A percentile compares a stretch with the other conserved stretches of the same genome.
Evolutionary conservation across 176 grass and related monocot species (phyloP).

Genomic region (Phoenix dactylifera): DNA sequence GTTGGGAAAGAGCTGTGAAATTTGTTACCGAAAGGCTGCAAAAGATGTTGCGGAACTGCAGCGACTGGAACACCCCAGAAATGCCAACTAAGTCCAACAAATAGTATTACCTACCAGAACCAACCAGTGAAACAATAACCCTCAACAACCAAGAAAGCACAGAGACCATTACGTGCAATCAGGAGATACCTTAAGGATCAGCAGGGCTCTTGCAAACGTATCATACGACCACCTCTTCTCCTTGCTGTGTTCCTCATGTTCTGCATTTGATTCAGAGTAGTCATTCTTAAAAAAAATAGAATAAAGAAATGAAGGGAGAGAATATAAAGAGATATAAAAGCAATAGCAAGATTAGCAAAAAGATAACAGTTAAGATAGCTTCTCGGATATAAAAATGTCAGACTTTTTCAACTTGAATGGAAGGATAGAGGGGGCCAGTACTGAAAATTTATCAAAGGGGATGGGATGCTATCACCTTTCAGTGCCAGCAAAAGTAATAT

Average conservation of each 20-base stretch:
- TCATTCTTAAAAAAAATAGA: no score
- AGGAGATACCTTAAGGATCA: slow-evolving; percentile 53
- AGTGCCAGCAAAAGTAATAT: no score
- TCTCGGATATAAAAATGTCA: no score
- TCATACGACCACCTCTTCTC: slow-evolving; percentile 50
- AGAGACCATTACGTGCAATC: slow-evolving; percentile 3
- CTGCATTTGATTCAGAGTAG: slow-evolving; percentile 22
- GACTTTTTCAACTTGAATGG: no score
- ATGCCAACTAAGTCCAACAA: slow-evolving; percentile 34
- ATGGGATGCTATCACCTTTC: no score
- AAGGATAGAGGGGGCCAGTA: no score
- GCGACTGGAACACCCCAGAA: slow-evolving; percentile 75
- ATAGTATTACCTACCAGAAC: slow-evolving; percentile 50
- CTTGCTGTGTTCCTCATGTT: slow-evolving; percentile 52
- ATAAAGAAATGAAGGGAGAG: no score
- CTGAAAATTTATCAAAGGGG: no score
- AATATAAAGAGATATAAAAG: no score
- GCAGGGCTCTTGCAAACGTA: slow-evolving; percentile 37
- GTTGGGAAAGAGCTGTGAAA: not conserved
- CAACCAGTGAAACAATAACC: slow-evolving; percentile 29
- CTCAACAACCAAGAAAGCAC: slow-evolving; percentile 1
- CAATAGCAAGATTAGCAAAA: no score
- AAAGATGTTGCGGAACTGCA: slow-evolving; percentile 64
- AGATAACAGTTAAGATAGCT: no score
- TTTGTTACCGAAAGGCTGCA: slow-evolving; percentile 83